These are phyloP conservation scores for Rhodosporidiobolus odoratus DNA, from an alignment of 768 basidiomycete species.

Conservation along the genomic window DNA sequence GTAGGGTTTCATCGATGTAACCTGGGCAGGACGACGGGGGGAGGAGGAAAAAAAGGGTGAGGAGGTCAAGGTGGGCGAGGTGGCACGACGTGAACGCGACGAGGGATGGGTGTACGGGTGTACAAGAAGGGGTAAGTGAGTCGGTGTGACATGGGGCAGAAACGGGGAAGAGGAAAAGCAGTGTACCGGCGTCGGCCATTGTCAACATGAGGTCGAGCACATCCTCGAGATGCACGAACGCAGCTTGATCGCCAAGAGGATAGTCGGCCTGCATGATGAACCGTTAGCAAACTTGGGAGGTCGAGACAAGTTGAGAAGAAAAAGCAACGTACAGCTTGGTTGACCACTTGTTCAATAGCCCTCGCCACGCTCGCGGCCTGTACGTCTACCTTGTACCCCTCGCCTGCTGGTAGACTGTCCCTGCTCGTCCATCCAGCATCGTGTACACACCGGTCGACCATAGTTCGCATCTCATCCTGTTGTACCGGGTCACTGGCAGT, in stretches of 20 bases:
- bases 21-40: constrained; percentile 50
- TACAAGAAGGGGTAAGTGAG: constrained; percentile 1
- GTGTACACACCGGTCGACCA: background rate
- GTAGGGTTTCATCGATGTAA: constrained; percentile 69
- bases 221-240: constrained; percentile 51
- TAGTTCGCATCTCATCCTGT: background rate
- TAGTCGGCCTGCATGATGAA: background rate
- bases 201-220: constrained; percentile 68
- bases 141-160: too few relatives aligned
- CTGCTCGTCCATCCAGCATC: background rate
- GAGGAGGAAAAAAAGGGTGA: too few relatives aligned
- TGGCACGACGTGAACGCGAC: too few relatives aligned
- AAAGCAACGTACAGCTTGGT: background rate
- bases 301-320: background rate
- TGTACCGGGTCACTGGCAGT: background rate
- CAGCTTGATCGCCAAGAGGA: background rate
- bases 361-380: background rate
- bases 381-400: constrained; percentile 3
- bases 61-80: constrained; percentile 4
- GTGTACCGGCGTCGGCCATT: constrained; percentile 69
- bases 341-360: constrained; percentile 7
- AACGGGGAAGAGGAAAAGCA: background rate
- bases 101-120: background rate
- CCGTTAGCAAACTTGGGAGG: background rate
- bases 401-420: background rate